phyloP scores from a whole-genome alignment of 2,329 filamentous ascomycete genomes.

The Penicillium sp. region DNA sequence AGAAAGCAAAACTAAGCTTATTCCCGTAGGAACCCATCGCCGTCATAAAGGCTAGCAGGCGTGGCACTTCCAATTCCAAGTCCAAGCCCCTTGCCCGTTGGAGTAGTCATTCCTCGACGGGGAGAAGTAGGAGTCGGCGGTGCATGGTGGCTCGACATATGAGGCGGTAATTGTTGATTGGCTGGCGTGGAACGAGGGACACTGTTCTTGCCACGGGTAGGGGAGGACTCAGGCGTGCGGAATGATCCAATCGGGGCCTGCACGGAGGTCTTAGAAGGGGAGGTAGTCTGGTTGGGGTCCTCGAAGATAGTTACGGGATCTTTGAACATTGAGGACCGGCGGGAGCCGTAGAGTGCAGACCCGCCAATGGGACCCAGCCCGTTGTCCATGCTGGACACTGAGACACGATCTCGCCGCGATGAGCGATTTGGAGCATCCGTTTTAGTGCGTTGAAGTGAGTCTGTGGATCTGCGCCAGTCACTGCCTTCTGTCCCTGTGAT shows the following conservation, averaged over 20 bases:
- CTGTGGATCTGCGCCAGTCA: constrained; percentile 23
- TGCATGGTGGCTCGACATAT: constrained; percentile 9
- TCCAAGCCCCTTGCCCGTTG: constrained; percentile 22
- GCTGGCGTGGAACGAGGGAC: constrained; percentile 12
- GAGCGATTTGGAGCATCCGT: constrained; percentile 15
- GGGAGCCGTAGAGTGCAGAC: constrained; percentile 8
- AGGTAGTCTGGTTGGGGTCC: constrained; percentile 23
- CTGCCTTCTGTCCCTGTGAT: constrained; percentile 20
- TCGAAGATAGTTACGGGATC: constrained; percentile 35
- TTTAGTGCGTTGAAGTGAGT: constrained; percentile 22
- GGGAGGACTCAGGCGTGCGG: constrained; percentile 12
- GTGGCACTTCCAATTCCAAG: constrained; percentile 30
- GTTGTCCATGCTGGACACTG: constrained; percentile 3
- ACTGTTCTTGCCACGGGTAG: constrained; percentile 10
- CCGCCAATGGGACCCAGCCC: constrained; percentile 7
- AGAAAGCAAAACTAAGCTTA: constrained; percentile 11
- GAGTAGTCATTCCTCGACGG: constrained; percentile 21
- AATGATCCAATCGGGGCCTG: constrained; percentile 9
- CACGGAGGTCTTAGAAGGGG: constrained; percentile 8
- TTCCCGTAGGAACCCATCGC: constrained; percentile 33
- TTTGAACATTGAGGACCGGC: constrained; percentile 16
- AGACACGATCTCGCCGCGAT: constrained; percentile 9
- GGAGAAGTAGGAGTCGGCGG: constrained; percentile 13
- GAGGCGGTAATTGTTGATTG: constrained; percentile 14
- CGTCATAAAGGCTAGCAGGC: constrained; percentile 42